Conservation (phyloP, 2,329 filamentous ascomycete genomes). For the Pseudocercospora cruenta region DNA sequence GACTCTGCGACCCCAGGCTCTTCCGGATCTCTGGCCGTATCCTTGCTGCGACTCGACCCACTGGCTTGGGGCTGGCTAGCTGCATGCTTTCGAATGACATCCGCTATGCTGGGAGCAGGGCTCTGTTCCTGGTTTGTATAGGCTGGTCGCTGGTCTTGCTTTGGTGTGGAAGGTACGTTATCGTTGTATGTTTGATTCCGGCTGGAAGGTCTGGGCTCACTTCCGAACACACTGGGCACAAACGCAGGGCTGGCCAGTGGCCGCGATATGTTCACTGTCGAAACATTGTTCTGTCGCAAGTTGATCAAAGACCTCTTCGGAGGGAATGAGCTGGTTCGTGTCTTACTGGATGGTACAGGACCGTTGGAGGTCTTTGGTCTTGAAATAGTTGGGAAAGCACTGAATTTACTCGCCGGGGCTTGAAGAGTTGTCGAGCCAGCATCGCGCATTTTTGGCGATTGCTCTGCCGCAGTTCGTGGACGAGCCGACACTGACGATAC, state of each 20-base stretch:
- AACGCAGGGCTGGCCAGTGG: neutral
- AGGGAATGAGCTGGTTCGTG: slow-evolving; percentile 1
- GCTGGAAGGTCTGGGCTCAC: neutral
- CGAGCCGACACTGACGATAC: slow-evolving; percentile 5
- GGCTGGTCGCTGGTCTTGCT: neutral
- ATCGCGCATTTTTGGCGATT: neutral
- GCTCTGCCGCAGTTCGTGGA: slow-evolving; percentile 1
- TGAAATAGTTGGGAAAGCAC: neutral
- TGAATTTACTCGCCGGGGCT: neutral
- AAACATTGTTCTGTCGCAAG: neutral
- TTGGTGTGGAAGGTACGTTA: neutral
- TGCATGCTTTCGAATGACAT: slow-evolving; percentile 10
- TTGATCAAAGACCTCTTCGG: neutral
- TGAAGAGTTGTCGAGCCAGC: neutral
- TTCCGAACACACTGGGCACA: neutral
- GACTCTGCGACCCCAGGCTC: neutral
- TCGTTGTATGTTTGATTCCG: neutral
- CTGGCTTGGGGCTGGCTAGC: neutral
- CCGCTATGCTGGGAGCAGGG: slow-evolving; percentile 10
- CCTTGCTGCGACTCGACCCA: neutral
- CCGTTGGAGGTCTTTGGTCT: neutral
- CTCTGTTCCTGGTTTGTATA: neutral
- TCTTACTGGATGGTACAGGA: neutral
- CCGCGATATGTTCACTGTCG: neutral
- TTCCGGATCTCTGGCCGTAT: neutral